A percentile compares a stretch with the other conserved stretches of the same genome.
These are phyloP conservation scores for Metschnikowia anglica DNA, from an alignment of 805 yeast genomes.

Conservation along the genomic window DNA sequence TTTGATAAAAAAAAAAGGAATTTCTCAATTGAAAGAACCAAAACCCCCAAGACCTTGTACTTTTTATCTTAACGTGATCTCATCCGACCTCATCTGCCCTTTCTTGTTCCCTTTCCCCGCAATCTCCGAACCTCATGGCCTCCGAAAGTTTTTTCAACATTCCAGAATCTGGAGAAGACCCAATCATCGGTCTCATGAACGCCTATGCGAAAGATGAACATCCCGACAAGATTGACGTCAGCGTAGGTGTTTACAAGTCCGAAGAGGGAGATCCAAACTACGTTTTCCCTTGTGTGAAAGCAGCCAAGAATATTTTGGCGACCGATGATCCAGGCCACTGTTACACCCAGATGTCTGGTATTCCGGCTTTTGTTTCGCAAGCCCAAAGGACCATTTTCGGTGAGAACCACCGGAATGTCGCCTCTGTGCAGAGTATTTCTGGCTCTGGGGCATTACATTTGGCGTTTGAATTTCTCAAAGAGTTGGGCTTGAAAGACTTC, in stretches of 20 bases:
- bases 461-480: constrained; percentile 31
- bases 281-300: constrained; percentile 38
- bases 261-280: constrained; percentile 34
- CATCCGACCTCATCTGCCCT: background rate
- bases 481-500: constrained; percentile 21
- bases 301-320: constrained; percentile 35
- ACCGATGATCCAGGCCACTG: constrained; percentile 43
- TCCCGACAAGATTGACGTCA: constrained; percentile 40
- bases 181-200: constrained; percentile 20
- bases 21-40: background rate
- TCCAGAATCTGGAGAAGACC: constrained; percentile 17
- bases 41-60: background rate
- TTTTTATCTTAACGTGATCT: background rate
- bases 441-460: constrained; percentile 45
- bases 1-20: background rate
- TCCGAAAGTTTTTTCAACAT: constrained; percentile 12
- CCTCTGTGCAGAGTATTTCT: constrained; percentile 40
- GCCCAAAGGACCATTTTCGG: constrained; percentile 42
- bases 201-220: constrained; percentile 24
- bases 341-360: constrained; percentile 44
- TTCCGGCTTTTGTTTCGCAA: constrained; percentile 35
- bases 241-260: constrained; percentile 47
- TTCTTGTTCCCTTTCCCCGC: background rate
- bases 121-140: background rate
- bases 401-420: constrained; percentile 27